phyloP scores from a whole-genome alignment of 225 moss, liverwort and hornwort species.

The Marchantia polymorpha region DNA sequence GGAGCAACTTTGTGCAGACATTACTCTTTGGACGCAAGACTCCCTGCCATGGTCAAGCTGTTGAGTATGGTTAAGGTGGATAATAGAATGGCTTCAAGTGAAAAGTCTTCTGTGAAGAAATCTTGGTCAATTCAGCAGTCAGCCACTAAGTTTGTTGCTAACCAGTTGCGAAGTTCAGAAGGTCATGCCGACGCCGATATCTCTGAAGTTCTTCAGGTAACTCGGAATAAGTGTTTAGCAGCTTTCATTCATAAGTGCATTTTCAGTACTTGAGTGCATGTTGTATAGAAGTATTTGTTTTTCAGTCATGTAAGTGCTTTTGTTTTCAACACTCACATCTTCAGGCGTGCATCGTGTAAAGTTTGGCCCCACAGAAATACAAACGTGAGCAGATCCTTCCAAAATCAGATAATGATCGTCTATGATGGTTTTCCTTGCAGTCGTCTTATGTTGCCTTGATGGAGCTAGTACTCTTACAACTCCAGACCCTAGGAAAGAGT shows the following conservation, averaged over 20 bases:
- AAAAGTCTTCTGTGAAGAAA: background rate
- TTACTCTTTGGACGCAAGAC: conserved; percentile 59
- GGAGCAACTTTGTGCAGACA: conserved; percentile 74
- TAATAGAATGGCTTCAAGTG: conserved; percentile 5
- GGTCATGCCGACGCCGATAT: conserved; percentile 11
- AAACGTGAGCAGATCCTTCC: background rate
- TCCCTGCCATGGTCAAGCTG: conserved; percentile 78
- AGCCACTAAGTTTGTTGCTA: conserved; percentile 59
- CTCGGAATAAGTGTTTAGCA: background rate
- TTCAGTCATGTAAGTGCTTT: background rate
- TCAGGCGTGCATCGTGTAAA: background rate
- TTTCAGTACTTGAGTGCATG: background rate
- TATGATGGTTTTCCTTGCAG: conserved; percentile 31
- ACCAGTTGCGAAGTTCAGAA: conserved; percentile 51
- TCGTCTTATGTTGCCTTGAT: conserved; percentile 71
- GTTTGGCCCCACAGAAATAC: background rate
- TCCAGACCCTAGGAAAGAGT: conserved; percentile 45
- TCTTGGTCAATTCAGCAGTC: conserved; percentile 40
- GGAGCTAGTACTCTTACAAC: conserved; percentile 73
- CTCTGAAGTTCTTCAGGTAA: conserved; percentile 37
- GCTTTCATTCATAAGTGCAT: background rate
- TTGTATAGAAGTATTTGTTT: background rate
- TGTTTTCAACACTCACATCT: background rate
- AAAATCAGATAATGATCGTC: background rate
- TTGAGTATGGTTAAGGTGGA: conserved; percentile 52